These are phyloP conservation scores for Lasiodiplodia theobromae DNA, from an alignment of 2,329 filamentous ascomycete genomes.

Conservation along the genomic window DNA sequence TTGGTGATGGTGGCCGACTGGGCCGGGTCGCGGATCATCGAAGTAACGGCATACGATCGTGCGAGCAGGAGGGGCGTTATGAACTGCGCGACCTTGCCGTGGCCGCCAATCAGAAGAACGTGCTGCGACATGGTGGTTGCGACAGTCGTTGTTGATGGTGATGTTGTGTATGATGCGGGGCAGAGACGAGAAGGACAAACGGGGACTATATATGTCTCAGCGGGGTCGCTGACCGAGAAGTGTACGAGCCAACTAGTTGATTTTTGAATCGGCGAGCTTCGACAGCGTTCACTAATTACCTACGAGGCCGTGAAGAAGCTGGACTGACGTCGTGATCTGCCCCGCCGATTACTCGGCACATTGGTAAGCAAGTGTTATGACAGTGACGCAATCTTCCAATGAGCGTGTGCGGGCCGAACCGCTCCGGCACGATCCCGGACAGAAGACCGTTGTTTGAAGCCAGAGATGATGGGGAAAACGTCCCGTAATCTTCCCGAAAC, in stretches of 20 bases:
- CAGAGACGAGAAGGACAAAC: too few relatives aligned
- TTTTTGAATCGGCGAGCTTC: neutral
- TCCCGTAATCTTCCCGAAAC: neutral
- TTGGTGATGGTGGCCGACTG: conserved; percentile 70
- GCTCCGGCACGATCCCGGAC: conserved; percentile 2
- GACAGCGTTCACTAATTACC: neutral
- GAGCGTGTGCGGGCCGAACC: conserved; percentile 22
- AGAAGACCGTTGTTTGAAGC: neutral
- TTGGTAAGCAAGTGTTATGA: conserved; percentile 19
- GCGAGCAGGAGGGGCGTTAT: conserved; percentile 79
- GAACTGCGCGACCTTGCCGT: conserved; percentile 78
- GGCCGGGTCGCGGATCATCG: conserved; percentile 75
- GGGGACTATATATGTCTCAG: neutral
- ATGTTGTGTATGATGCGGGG: neutral
- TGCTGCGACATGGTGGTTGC: conserved; percentile 40
- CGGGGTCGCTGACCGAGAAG: neutral
- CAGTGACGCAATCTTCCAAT: conserved; percentile 13
- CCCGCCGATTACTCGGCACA: conserved; percentile 6
- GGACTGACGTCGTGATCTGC: conserved; percentile 22
- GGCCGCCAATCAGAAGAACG: conserved; percentile 78
- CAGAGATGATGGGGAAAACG: neutral
- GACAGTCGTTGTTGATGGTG: neutral
- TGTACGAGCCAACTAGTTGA: neutral
- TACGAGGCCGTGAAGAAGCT: neutral
- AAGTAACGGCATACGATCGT: conserved; percentile 78